phyloP scores from a whole-genome alignment of 805 yeast species.

The Candida khao-thaluensis region DNA sequence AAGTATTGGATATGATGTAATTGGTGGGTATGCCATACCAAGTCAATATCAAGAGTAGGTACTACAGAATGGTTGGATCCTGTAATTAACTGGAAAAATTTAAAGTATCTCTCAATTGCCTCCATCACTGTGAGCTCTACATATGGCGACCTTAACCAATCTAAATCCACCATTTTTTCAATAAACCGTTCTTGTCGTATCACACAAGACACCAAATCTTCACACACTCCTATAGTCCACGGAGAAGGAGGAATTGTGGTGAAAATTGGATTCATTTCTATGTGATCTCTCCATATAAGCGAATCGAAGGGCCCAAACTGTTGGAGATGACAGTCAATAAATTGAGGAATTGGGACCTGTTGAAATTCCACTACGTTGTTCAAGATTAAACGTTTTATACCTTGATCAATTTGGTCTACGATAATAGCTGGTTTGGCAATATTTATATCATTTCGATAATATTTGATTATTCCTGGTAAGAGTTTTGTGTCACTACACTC shows the following conservation, averaged over 20 bases:
- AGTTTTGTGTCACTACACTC: not conserved
- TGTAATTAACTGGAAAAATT: conserved; percentile 16
- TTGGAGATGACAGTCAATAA: not conserved
- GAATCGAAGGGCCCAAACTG: not conserved
- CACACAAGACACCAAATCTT: conserved; percentile 26
- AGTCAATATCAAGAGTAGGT: conserved; percentile 10
- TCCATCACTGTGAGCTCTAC: conserved; percentile 18
- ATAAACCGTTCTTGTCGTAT: conserved; percentile 23
- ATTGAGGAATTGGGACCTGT: not conserved
- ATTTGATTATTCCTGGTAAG: conserved; percentile 1
- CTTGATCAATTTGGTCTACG: not conserved
- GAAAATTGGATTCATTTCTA: conserved; percentile 8
- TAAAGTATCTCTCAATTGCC: conserved; percentile 19
- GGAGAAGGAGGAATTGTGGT: conserved; percentile 1
- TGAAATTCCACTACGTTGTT: conserved; percentile 14
- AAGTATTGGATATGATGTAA: conserved; percentile 1
- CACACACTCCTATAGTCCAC: conserved; percentile 29
- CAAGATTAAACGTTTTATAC: conserved; percentile 20
- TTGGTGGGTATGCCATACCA: conserved; percentile 12
- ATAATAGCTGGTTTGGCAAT: not conserved
- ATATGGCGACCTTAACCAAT: conserved; percentile 4
- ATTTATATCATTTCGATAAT: conserved; percentile 4
- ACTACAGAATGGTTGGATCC: conserved; percentile 5
- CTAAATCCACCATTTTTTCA: conserved; percentile 16
- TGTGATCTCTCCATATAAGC: conserved; percentile 6